A percentile compares a stretch with the other conserved stretches of the same genome.
phyloP scores from a whole-genome alignment of 164 flowering plant species.

The Malania oleifera region DNA sequence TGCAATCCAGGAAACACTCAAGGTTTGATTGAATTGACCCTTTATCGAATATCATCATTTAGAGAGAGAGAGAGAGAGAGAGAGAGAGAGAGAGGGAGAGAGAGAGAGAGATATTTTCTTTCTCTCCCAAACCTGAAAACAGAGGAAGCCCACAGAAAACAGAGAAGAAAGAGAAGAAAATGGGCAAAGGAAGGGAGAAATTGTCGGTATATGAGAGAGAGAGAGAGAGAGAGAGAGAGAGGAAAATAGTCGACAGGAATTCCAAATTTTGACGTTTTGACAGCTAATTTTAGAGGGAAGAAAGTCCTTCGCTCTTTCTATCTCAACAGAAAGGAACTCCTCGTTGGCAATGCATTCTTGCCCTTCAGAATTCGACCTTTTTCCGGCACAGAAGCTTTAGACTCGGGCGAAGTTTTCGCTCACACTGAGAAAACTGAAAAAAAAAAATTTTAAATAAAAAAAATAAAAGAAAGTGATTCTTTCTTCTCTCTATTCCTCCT shows the following conservation, averaged over 20 bases:
- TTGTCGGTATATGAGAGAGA: conserved; percentile 19
- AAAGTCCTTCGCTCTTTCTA: conserved; percentile 3
- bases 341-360: conserved; percentile 15
- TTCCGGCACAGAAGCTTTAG: conserved; percentile 2
- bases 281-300: conserved; percentile 26
- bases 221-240: conserved; percentile 17
- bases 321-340: conserved; percentile 2
- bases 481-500: neutral
- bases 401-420: neutral
- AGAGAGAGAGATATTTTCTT: conserved; percentile 22
- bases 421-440: neutral
- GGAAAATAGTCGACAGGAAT: conserved; percentile 15
- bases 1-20: conserved; percentile 68
- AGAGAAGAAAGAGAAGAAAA: conserved; percentile 10
- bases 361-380: neutral
- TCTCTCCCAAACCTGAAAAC: conserved; percentile 27
- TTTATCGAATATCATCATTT: conserved; percentile 34
- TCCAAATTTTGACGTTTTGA: conserved; percentile 36
- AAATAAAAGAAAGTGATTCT: neutral
- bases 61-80: conserved; percentile 9
- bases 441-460: neutral
- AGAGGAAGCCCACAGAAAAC: conserved; percentile 7
- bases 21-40: conserved; percentile 67
- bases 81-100: conserved; percentile 17
- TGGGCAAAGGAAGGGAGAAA: conserved; percentile 17